Percentiles rank a stretch among this genome's conserved stretches.
Evolutionary conservation across 495 filamentous ascomycete genomes (phyloP).

Genomic region (Jackrogersella minutella): DNA sequence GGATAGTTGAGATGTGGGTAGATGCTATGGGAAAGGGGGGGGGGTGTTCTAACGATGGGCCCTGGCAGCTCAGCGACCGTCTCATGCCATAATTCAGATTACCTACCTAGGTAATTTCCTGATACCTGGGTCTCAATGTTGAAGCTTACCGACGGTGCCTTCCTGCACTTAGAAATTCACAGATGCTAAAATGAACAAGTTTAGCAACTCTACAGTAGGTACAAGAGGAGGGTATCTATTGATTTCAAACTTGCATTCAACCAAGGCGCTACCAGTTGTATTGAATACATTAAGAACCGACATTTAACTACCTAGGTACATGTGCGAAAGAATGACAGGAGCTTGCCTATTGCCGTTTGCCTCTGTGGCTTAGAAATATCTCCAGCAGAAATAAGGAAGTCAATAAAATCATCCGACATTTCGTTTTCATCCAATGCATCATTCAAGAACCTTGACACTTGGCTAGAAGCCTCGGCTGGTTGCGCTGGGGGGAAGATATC

Average conservation of each 20-base stretch:
- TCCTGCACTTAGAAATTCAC: neutral
- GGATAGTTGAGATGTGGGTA: conserved; percentile 38
- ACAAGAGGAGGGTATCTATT: neutral
- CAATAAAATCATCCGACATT: conserved; percentile 11
- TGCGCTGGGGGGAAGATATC: neutral
- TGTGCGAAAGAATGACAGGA: neutral
- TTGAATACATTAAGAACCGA: too few relatives aligned
- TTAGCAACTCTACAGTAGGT: neutral
- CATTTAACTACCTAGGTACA: neutral
- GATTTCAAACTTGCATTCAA: neutral
- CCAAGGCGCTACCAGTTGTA: neutral
- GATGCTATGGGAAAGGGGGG: conserved; percentile 11
- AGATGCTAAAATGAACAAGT: neutral
- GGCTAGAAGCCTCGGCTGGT: neutral
- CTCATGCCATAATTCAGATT: conserved; percentile 13
- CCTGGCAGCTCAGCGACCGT: conserved; percentile 24
- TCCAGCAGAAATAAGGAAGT: conserved; percentile 1
- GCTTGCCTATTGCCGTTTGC: neutral
- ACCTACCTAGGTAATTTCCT: too few relatives aligned
- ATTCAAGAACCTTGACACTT: neutral
- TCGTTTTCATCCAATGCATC: neutral
- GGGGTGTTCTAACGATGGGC: neutral
- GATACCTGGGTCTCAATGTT: neutral
- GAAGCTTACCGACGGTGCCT: neutral
- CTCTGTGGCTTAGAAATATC: neutral